A percentile compares a stretch with the other conserved stretches of the same genome.
Evolutionary conservation across 2,329 filamentous ascomycete genomes (phyloP).

Genomic region (Colletotrichum sp.): DNA sequence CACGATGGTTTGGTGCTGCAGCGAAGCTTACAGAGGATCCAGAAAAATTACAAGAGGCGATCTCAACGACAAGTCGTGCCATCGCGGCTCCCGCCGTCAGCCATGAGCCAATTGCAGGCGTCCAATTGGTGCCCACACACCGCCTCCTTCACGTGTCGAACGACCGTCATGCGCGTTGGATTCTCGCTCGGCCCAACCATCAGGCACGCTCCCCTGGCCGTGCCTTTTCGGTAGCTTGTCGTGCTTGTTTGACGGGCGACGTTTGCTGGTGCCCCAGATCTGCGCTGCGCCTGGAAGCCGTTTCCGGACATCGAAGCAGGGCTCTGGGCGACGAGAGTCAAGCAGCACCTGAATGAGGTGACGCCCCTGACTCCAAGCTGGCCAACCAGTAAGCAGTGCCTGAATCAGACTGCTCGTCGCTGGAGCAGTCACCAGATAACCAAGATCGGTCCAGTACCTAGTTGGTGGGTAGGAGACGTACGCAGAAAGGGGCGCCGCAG

Average conservation of each 20-base stretch:
- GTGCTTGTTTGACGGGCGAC: neutral
- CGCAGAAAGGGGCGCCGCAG: neutral
- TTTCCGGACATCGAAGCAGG: neutral
- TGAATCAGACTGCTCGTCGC: neutral
- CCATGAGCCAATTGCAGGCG: constrained; percentile 3
- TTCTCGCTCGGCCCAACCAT: constrained; percentile 1
- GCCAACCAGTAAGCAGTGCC: neutral
- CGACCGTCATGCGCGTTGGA: constrained; percentile 16
- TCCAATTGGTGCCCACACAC: constrained; percentile 16
- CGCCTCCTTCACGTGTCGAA: constrained; percentile 21
- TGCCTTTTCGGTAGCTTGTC: neutral
- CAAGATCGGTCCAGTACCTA: neutral
- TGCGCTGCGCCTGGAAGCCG: neutral
- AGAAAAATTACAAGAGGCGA: constrained; percentile 18
- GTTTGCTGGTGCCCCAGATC: neutral
- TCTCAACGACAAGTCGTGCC: constrained; percentile 18
- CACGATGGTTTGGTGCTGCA: neutral
- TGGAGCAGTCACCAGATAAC: neutral
- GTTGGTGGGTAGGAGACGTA: neutral
- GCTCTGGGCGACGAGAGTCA: neutral
- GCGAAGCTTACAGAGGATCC: neutral
- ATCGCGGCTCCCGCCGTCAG: constrained; percentile 12
- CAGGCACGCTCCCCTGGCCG: neutral
- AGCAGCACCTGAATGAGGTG: constrained; percentile 1
- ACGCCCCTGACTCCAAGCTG: neutral